Evolutionary conservation across 192 early-diverging fungal species (phyloP).

Genomic region (Coemansia javaensis): DNA sequence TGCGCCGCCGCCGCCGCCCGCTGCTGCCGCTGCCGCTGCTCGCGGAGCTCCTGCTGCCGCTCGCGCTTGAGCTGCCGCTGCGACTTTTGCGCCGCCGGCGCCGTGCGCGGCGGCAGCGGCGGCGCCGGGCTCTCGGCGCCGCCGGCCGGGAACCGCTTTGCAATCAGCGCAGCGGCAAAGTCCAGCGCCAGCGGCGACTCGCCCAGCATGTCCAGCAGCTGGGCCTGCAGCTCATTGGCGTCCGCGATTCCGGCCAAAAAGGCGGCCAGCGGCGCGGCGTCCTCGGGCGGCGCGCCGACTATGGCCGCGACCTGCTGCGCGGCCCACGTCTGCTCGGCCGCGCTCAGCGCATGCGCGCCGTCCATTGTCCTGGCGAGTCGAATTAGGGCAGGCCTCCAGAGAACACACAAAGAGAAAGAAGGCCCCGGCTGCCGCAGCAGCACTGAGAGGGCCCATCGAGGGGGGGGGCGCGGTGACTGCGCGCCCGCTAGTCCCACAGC

Average conservation of each 20-base stretch:
- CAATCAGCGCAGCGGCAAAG: constrained; percentile 30
- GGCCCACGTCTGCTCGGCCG: constrained; percentile 31
- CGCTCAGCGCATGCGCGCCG: constrained; percentile 4
- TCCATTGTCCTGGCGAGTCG: too few relatives aligned
- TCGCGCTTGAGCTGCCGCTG: constrained; percentile 36
- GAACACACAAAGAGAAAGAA: neutral
- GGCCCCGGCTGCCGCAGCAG: too few relatives aligned
- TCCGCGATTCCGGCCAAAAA: constrained; percentile 26
- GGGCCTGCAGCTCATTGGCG: constrained; percentile 33
- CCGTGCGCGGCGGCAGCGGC: constrained; percentile 2
- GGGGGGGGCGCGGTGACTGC: too few relatives aligned
- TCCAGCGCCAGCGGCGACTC: constrained; percentile 41
- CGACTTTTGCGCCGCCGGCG: constrained; percentile 11
- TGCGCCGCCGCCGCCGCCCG: constrained; percentile 8
- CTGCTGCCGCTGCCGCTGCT: too few relatives aligned
- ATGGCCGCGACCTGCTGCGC: constrained; percentile 33
- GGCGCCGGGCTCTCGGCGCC: constrained; percentile 5
- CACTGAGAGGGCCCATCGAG: too few relatives aligned
- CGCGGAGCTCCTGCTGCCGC: too few relatives aligned
- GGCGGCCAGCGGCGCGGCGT: constrained; percentile 33
- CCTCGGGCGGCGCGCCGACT: constrained; percentile 28
- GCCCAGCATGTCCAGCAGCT: constrained; percentile 47
- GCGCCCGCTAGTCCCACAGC: constrained; percentile 37
- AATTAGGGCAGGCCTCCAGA: constrained; percentile 1
- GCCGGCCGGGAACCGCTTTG: constrained; percentile 30